Conservation (phyloP, 2,329 filamentous ascomycete genomes). For the Aspergillus versicolor region DNA sequence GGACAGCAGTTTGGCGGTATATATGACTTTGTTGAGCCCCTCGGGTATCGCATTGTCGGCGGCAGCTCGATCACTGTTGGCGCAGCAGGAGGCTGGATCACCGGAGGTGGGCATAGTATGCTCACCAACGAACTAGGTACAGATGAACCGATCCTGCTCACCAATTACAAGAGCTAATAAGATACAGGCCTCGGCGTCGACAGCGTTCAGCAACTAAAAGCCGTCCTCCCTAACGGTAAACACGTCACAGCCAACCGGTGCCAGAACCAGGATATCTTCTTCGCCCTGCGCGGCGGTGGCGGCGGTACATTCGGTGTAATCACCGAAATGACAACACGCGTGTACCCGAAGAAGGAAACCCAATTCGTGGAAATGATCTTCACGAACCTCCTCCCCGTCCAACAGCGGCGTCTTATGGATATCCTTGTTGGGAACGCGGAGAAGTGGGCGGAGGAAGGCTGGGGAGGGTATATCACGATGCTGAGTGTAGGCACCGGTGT, state of each 20-base stretch:
- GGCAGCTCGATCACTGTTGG: constrained; percentile 14
- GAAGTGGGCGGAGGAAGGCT: constrained; percentile 20
- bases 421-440: constrained; percentile 16
- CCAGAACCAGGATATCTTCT: constrained; percentile 20
- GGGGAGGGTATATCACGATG: constrained; percentile 17
- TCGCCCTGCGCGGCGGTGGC: constrained; percentile 18
- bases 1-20: constrained; percentile 19
- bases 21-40: constrained; percentile 18
- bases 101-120: constrained; percentile 16
- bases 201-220: constrained; percentile 15
- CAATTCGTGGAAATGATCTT: constrained; percentile 1
- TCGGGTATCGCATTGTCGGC: constrained; percentile 15
- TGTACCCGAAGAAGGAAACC: constrained; percentile 16
- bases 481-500: background rate
- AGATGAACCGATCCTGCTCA: background rate
- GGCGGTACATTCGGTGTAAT: constrained; percentile 18
- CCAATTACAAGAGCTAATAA: background rate
- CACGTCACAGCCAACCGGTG: constrained; percentile 16
- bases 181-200: constrained; percentile 16
- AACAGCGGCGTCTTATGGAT: constrained; percentile 1
- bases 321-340: constrained; percentile 17
- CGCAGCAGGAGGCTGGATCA: constrained; percentile 18
- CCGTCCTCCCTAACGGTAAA: constrained; percentile 15
- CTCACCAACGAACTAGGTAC: constrained; percentile 18
- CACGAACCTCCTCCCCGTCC: background rate